Conservation (phyloP, 305 asterid species). For the Solanum chacoense region DNA sequence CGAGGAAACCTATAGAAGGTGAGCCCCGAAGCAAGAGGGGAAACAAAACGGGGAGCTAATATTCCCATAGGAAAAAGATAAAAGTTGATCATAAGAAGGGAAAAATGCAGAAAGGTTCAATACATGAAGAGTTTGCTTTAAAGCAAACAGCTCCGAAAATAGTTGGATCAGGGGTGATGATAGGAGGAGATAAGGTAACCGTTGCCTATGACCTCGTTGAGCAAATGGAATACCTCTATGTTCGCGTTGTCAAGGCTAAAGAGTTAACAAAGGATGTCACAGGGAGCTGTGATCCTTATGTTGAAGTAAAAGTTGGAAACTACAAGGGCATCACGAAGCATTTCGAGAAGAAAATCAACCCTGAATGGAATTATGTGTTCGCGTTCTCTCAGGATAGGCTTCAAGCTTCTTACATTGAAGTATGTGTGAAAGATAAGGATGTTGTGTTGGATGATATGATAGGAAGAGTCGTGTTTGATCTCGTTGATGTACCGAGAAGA, state of each 20-base stretch:
- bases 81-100: not conserved
- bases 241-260: conserved; percentile 65
- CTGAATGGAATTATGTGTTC: conserved; percentile 66
- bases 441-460: conserved; percentile 48
- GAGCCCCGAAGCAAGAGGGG: not conserved
- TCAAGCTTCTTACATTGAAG: conserved; percentile 53
- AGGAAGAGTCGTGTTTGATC: conserved; percentile 45
- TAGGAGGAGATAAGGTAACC: conserved; percentile 53
- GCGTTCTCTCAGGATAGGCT: conserved; percentile 68
- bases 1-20: not conserved
- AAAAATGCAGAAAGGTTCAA: conserved; percentile 29
- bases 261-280: conserved; percentile 49
- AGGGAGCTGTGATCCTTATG: conserved; percentile 64
- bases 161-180: conserved; percentile 52
- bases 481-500: conserved; percentile 49
- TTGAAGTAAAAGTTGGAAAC: conserved; percentile 67
- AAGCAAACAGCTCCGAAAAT: conserved; percentile 76
- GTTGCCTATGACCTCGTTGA: conserved; percentile 73
- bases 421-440: conserved; percentile 62
- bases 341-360: conserved; percentile 55
- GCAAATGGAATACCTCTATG: conserved; percentile 71
- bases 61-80: not conserved
- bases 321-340: conserved; percentile 64
- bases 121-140: conserved; percentile 50
- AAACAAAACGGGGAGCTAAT: not conserved